Conservation (phyloP, 345 rosid genomes). For the Litchi chinensis region DNA sequence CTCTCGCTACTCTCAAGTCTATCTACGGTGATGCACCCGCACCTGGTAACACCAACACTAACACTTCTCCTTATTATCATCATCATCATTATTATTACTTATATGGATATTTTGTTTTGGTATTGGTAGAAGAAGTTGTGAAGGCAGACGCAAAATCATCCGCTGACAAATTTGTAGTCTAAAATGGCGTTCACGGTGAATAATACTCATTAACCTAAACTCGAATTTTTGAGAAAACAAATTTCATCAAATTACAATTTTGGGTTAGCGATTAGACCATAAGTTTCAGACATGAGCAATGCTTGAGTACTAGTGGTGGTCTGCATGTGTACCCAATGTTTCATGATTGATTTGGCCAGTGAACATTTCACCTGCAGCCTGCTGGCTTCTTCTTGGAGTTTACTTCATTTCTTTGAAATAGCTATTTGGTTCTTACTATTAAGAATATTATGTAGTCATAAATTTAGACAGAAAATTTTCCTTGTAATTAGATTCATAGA, state of each 20-base stretch:
- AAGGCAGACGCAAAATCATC: slow-evolving; percentile 32
- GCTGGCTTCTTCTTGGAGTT: neutral
- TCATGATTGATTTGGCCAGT: neutral
- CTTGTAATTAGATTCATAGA: neutral
- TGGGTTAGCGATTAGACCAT: neutral
- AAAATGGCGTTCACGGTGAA: slow-evolving; percentile 14
- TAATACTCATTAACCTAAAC: neutral
- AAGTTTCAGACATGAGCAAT: too few species aligned
- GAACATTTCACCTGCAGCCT: neutral
- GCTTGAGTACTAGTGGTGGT: neutral
- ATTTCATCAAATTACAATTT: neutral
- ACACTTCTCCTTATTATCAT: neutral
- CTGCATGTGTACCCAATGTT: neutral
- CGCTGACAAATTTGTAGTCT: slow-evolving; percentile 35
- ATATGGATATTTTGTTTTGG: neutral
- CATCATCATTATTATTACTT: neutral
- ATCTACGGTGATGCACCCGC: slow-evolving; percentile 72
- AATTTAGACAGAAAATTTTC: too few species aligned
- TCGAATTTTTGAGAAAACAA: neutral
- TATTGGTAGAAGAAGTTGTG: slow-evolving; percentile 30
- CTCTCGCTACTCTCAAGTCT: slow-evolving; percentile 65
- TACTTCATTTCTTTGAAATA: neutral
- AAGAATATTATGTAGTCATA: neutral
- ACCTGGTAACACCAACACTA: slow-evolving; percentile 34
- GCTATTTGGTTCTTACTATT: neutral